Evolutionary conservation across 1,284 basidiomycete species (phyloP), one percentile per base, ranked within the genome.

Genomic region (Cutaneotrichosporon mucoides): DNA sequence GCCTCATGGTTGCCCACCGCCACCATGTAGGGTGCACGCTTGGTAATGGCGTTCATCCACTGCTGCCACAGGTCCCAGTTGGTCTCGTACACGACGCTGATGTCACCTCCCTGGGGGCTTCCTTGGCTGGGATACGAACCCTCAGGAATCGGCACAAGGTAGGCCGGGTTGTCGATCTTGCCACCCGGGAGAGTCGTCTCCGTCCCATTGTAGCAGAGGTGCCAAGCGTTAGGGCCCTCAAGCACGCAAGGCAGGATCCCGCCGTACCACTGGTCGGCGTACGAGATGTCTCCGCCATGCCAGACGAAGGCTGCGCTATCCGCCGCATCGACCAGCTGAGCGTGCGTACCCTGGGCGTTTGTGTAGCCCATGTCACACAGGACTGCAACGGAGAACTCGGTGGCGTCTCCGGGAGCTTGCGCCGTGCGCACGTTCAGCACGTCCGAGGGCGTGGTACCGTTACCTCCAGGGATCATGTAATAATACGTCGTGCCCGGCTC

Each of bases 341-440:
- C 65, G 24, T 72, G 69, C 48, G 73, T 72, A 7, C 74, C 76
- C 44, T 64, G 61, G 4, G 69, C 68, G 53, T 76, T 73, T 16
- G 72, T 75, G 60, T 76, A 74, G 6, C 75, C 75, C 73, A 77
- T 76, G 58, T 77, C 76, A 55, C 68, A 67, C 53, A 76, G 59
- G 11, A 75, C 66, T 13, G 71, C 68, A 50, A 72, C 64, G 35
- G 60, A 57, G 62, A 75, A 76, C 35, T 59, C 34, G n/a, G 11
- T 38, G 6, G 50, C 24, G 42, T 61, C 51, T 5, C 70, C 70
- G 10, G 66, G 52, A 3, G 52, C 36, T 2, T 33, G 54, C 6
- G 69, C 70, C 0, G 68, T 71, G 10, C 58, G 66, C 64, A 72
- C 65, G 35, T 47, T 55, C 13, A 68, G 56, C 11, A 68, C 61